Evolutionary conservation across 2,329 filamentous ascomycete species (phyloP), one percentile per base, ranked within the genome.

Genomic region (Cercospora citrullina): DNA sequence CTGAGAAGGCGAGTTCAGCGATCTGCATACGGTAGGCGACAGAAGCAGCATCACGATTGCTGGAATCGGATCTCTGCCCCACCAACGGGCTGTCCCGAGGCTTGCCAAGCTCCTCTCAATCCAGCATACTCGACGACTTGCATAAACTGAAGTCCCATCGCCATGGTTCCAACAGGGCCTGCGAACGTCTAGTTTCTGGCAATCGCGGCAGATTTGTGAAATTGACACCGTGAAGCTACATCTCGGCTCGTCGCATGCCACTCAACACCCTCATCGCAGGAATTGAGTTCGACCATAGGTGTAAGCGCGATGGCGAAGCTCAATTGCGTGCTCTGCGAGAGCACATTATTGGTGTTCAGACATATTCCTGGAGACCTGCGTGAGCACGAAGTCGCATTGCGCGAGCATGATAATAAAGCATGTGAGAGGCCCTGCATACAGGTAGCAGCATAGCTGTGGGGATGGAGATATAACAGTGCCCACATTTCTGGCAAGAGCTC

Each of bases 221-320:
- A 10, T 59, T 23, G 31, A n/a, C 55, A 36, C 16, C 28, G n/a
- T 59, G 28, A 18, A 59, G 16, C 16, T 59, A 58, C 23, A n/a
- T 39, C 14, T 58, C 66, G 66, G 63, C 58, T 68, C 66, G 66
- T 68, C 63, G 66, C 63, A 30, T 55, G 10, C 48, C 48, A 48
- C 26, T 58, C 55, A 21, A 51, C 26, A n/a, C 21, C 51, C 10
- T 48, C 28, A 18, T n/a, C 33, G 31, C n/a, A 18, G 23, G 26
- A 16, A 63, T 67, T 67, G 58, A 64, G 53, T 36, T 67, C 62
- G 36, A 45, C 31, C 48, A 48, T 57, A 31, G 16, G 48, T 64
- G 62, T n/a, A 51, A 64, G 63, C 66, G 66, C 59, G 62, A 68
- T 62, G 60, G 59, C 42, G 58, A 36, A 68, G 66, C 66, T 65